These are phyloP conservation scores for Neoboletus subvelutipes DNA, from an alignment of 768 basidiomycete species.

Conservation along the genomic window DNA sequence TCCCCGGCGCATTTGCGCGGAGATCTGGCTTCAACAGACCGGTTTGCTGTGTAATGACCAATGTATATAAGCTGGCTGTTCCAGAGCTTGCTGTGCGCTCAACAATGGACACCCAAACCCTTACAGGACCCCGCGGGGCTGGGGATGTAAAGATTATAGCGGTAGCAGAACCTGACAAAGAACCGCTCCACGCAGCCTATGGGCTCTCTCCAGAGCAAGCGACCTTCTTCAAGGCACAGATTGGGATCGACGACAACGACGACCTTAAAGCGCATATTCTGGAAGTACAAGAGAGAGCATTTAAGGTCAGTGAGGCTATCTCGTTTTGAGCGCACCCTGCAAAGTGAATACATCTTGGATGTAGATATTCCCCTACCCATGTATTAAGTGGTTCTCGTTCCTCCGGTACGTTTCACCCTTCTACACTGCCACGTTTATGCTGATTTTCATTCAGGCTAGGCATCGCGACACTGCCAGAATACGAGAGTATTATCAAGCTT, in stretches of 20 bases:
- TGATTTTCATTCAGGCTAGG: slow-evolving; percentile 7
- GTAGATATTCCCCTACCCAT: slow-evolving; percentile 30
- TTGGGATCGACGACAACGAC: slow-evolving; percentile 28
- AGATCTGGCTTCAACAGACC: too few species aligned
- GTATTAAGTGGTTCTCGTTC: slow-evolving; percentile 28
- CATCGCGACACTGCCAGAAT: slow-evolving; percentile 15
- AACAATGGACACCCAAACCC: background rate
- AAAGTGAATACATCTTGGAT: background rate
- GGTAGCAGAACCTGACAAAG: background rate
- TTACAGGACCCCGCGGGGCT: background rate
- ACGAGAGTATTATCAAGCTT: background rate
- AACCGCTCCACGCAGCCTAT: background rate
- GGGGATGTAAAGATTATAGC: slow-evolving; percentile 9
- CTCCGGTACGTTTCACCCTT: slow-evolving; percentile 13
- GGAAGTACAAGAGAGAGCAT: background rate
- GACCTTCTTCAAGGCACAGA: slow-evolving; percentile 30
- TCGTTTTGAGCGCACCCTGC: background rate
- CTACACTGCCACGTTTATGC: background rate
- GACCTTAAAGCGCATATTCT: slow-evolving; percentile 33
- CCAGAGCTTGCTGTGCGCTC: too few species aligned
- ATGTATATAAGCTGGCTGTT: background rate
- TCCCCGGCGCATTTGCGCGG: too few species aligned
- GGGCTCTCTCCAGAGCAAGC: slow-evolving; percentile 15
- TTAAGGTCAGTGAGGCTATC: slow-evolving; percentile 26
- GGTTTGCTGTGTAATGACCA: too few species aligned